Percentiles rank a stretch among this genome's conserved stretches.
phyloP scores from a whole-genome alignment of 148 eudicot genomes.

The Rhododendron henanense region DNA sequence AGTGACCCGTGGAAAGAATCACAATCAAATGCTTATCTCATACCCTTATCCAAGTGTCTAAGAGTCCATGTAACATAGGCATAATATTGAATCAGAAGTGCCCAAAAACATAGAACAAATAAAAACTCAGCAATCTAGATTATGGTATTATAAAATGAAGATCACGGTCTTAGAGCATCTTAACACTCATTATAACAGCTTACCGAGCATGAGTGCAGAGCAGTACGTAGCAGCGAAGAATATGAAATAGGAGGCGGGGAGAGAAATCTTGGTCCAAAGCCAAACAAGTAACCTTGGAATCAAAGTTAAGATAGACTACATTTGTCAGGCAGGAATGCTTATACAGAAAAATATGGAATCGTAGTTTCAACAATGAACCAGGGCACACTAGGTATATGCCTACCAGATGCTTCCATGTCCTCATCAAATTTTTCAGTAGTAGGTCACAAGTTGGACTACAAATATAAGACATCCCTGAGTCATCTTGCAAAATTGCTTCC shows the following conservation, averaged over 20 bases:
- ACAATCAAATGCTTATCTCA: neutral
- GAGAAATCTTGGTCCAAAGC: conserved; percentile 10
- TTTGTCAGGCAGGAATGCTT: neutral
- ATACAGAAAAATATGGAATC: neutral
- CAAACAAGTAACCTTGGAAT: neutral
- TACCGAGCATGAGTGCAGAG: conserved; percentile 4
- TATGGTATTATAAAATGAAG: neutral
- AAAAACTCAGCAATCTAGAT: neutral
- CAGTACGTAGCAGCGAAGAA: conserved; percentile 11
- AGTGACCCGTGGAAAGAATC: neutral
- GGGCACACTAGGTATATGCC: neutral
- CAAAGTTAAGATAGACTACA: neutral
- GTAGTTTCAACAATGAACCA: neutral
- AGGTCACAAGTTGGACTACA: neutral
- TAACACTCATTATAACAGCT: neutral
- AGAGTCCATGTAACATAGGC: neutral
- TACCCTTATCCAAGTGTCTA: neutral
- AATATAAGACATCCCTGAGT: conserved; percentile 5
- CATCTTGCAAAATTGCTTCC: conserved; percentile 13
- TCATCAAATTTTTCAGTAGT: conserved; percentile 7
- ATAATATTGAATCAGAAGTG: neutral
- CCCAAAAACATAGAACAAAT: neutral
- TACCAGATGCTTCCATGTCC: neutral
- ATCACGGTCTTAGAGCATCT: neutral
- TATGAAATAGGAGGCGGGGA: conserved; percentile 9